These are phyloP conservation scores for Parietaria judaica DNA, from an alignment of 306 rosid species.

Conservation along the genomic window DNA sequence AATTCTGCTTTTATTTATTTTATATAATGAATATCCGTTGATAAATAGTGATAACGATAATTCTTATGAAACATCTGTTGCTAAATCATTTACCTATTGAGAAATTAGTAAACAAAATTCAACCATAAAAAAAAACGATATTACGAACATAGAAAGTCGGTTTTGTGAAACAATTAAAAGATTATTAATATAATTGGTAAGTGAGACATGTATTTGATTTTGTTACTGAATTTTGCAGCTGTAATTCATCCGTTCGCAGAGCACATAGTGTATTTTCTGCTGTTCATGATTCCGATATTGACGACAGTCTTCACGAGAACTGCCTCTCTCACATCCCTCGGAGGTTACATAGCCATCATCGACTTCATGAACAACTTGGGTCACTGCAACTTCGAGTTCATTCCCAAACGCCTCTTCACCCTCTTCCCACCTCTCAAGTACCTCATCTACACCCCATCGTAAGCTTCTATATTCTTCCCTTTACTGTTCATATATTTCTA, in stretches of 20 bases:
- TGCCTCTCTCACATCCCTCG: constrained; percentile 20
- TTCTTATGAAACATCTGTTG: too few relatives aligned
- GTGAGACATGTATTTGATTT: neutral
- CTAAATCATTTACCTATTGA: too few relatives aligned
- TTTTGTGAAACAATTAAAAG: too few relatives aligned
- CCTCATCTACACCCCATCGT: constrained; percentile 60
- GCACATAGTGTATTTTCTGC: constrained; percentile 37
- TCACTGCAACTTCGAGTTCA: constrained; percentile 55
- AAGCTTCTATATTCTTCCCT: constrained; percentile 12
- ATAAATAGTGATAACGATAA: too few relatives aligned
- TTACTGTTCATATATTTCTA: neutral
- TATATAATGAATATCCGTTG: too few relatives aligned
- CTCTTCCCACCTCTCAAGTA: constrained; percentile 48
- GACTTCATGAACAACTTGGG: constrained; percentile 73
- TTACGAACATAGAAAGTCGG: too few relatives aligned
- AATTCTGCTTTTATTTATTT: too few relatives aligned
- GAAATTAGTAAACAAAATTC: too few relatives aligned
- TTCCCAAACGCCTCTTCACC: constrained; percentile 35
- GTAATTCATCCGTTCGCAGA: constrained; percentile 62
- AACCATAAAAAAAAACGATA: too few relatives aligned
- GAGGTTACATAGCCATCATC: constrained; percentile 31
- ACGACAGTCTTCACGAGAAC: constrained; percentile 23
- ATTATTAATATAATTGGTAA: too few relatives aligned
- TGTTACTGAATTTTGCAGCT: constrained; percentile 31
- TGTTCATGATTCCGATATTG: constrained; percentile 41